Evolutionary conservation across 805 yeast genomes (phyloP), one percentile per base, ranked within the genome.

Genomic region (Metschnikowia borealis): DNA sequence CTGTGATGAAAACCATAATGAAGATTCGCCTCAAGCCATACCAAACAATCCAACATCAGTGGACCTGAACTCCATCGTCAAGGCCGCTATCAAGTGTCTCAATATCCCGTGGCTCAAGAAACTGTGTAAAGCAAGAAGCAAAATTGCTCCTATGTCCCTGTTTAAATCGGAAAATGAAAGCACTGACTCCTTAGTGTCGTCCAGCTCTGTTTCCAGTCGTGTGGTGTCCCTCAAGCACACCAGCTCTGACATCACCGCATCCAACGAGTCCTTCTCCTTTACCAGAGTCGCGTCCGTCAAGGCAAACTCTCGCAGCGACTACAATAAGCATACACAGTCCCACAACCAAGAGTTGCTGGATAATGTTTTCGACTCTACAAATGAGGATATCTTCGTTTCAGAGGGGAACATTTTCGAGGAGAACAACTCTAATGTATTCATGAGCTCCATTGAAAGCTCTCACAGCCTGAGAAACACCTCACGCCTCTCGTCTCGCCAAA

Each of bases 51-150:
- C 53, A 6, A 35, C 32, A 7, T 18, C 38, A 1, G 46, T 48
- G 14, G 45, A 32, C 31, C 44, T 49, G 35, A 32, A 39, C 23
- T 44, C 51, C 21, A 65, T 71, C 13, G 58, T 64, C 10, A 68
- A 66, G 44, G 56, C 71, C 26, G 72, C 78, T 1, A 48, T 57
- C 5, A 64, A 65, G 46, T 71, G 78, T 48, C 54, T 70, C 46
- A 47, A 63, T 0, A 61, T 71, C 6, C 56, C 69, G 3, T 73
- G 75, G 73, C 52, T 73, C 11, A 69, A 63, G 33, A 36, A 48
- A n/a, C 44, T 38, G 35, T 33, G 42, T 5, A 15, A 20, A 14
- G 26, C 44, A 18, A 17, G 29, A 36, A 14, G 46, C 39, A 50
- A 15, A 17, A 6, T 46, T 4, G 40, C 39, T 6, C 34, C 18